phyloP scores from a whole-genome alignment of 164 flowering plant genomes.

The Liriodendron chinense region DNA sequence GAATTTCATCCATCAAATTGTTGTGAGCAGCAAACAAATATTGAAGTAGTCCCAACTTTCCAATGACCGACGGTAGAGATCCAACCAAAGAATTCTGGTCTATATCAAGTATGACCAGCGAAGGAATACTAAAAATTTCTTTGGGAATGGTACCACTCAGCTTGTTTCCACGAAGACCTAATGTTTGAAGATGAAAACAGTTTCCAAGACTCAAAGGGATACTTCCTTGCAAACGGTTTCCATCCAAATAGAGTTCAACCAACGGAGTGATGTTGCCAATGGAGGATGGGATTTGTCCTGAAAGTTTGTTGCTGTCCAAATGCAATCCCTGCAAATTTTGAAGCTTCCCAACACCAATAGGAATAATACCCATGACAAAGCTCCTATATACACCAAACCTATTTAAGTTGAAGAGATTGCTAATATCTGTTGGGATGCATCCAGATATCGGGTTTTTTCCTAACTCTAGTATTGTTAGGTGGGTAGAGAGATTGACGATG shows the following conservation, averaged over 20 bases:
- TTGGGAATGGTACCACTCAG: not conserved
- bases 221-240: conserved; percentile 12
- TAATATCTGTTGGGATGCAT: conserved; percentile 24
- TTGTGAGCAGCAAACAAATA: not conserved
- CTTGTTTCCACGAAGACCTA: not conserved
- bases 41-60: not conserved
- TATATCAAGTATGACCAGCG: not conserved
- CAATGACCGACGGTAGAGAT: not conserved
- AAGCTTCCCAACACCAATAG: not conserved
- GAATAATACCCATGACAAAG: not conserved
- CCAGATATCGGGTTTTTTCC: conserved; percentile 26
- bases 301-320: not conserved
- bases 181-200: not conserved
- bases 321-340: not conserved
- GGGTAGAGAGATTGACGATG: conserved; percentile 5
- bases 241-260: not conserved
- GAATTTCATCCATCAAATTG: conserved; percentile 1
- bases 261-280: conserved; percentile 12
- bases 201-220: conserved; percentile 13
- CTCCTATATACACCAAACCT: not conserved
- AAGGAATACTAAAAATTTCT: conserved; percentile 1
- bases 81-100: not conserved
- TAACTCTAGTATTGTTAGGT: not conserved
- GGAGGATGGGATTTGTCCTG: conserved; percentile 14
- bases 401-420: not conserved